These are phyloP conservation scores for Botrytis fabae DNA, from an alignment of 2,329 filamentous ascomycete genomes.

Conservation along the genomic window DNA sequence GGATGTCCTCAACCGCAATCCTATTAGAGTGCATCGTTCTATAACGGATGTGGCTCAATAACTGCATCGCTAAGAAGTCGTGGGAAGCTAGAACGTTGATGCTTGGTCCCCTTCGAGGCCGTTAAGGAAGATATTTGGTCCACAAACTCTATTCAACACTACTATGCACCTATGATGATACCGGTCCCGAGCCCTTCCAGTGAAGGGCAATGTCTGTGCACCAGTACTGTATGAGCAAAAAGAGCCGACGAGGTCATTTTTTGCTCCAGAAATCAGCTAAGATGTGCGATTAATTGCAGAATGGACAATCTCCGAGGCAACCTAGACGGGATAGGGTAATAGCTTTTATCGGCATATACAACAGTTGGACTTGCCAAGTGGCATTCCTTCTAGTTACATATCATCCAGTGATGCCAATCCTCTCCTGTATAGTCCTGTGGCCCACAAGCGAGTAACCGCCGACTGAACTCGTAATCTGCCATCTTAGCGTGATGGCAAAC, in stretches of 20 bases:
- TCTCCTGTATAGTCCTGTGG: background rate
- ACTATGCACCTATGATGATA: background rate
- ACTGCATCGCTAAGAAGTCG: background rate
- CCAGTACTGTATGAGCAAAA: background rate
- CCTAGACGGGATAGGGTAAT: background rate
- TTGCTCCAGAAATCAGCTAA: no score
- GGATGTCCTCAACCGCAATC: background rate
- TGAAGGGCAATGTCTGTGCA: background rate
- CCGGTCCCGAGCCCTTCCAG: background rate
- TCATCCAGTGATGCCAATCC: background rate
- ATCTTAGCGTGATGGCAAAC: background rate
- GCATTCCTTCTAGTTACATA: background rate
- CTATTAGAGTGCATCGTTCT: background rate
- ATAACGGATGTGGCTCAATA: background rate
- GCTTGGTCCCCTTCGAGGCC: background rate
- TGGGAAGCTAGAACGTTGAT: background rate
- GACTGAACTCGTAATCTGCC: background rate
- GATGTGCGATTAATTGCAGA: background rate
- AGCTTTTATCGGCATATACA: background rate
- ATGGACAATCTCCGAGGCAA: background rate
- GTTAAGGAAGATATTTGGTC: background rate
- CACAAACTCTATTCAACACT: conserved; percentile 2
- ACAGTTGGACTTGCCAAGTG: background rate
- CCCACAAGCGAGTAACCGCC: background rate
- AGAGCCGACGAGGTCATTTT: background rate